Conservation (phyloP, 148 eudicot species). For the Vaccinium myrtillus region DNA sequence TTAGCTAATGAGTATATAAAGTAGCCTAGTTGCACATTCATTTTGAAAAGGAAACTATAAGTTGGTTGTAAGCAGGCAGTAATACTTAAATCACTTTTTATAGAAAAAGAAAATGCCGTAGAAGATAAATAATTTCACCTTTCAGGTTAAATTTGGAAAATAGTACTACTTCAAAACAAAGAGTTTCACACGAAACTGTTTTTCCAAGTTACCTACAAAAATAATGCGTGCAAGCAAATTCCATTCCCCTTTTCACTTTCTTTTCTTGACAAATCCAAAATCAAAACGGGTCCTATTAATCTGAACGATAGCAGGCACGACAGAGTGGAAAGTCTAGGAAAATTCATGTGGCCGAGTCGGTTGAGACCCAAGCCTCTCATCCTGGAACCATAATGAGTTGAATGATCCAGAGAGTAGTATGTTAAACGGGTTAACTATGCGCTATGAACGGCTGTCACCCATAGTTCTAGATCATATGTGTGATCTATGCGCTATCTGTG, state of each 20-base stretch:
- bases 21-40: not conserved
- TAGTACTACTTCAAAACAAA: not conserved
- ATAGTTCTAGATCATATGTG: too few relatives aligned
- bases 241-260: not conserved
- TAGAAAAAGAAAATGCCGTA: not conserved
- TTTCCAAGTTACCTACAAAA: not conserved
- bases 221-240: not conserved
- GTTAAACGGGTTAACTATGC: too few relatives aligned
- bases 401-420: too few relatives aligned
- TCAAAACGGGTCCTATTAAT: not conserved
- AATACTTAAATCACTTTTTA: not conserved
- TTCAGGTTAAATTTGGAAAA: not conserved
- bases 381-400: too few relatives aligned
- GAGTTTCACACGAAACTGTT: not conserved
- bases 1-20: not conserved
- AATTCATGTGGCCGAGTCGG: not conserved
- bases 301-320: not conserved
- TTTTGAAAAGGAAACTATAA: not conserved
- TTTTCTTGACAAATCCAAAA: not conserved
- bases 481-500: too few relatives aligned
- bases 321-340: not conserved
- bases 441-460: too few relatives aligned
- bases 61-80: not conserved
- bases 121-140: not conserved
- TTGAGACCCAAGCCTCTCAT: too few relatives aligned